Base-by-base conservation (phyloP, 345 rosid species). In the Eutrema yunnanense region DNA sequence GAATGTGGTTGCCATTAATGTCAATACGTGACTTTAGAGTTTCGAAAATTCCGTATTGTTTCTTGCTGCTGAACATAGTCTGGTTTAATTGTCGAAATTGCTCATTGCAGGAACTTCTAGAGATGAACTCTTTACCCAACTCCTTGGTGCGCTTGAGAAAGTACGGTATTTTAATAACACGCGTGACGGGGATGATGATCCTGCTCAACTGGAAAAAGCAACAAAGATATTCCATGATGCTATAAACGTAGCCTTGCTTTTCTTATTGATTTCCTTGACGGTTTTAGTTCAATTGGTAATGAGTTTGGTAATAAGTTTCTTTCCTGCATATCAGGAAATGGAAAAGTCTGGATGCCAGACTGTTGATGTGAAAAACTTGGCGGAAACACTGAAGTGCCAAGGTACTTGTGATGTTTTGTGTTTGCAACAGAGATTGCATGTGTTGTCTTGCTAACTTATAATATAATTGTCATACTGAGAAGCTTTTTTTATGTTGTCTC, bases 141-240 rank as follows among this genome's bases (percentile, higher is more conserved):
- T 90, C 78, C 77, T 90, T 77, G 84, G 84, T 60, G 98, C 96
- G 37, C 95, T 92, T 57, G 96, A 92, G 82, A 87, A 86, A 80
- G 65, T 78, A 14, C 82, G 82, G 73, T 88, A 81, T 75, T 81
- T 92, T 30, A 84, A 62, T 72, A 46, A 69, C 41, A 70, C 79
- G 38, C 76, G 86, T 54, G 88, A 86, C 40, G 95, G 91, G 53
- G 86, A 69, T 32, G 95, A 90, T 65, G 96, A 90, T 58, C 78
- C 87, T 68, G 71, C 74, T 57, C 90, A 80, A 75, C 73, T 92
- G 56, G 96, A 88, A 56, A 88, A 81, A 81, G 96, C 95, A 66
- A 82, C 95, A 8, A 61, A 36, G 27, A 55, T 90, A 69, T 92
- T 92, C 83, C 91, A 88, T 71, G 86, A 82, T 72, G 92, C 96